These are phyloP conservation scores for Nakataea oryzae DNA, from an alignment of 2,329 filamentous ascomycete genomes.

Conservation along the genomic window DNA sequence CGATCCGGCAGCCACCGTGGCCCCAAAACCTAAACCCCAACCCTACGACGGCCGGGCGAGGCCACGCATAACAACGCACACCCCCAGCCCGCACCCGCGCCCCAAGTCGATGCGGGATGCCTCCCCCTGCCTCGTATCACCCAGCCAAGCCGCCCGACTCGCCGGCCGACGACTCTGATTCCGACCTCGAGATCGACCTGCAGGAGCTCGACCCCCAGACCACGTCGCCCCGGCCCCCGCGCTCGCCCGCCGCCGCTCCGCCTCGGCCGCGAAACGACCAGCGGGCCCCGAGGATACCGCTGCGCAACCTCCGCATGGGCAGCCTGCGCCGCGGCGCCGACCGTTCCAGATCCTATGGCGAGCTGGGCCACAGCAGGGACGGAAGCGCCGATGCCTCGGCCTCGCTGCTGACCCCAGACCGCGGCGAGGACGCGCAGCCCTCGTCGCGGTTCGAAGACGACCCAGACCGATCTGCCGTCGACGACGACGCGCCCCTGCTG, in stretches of 20 bases:
- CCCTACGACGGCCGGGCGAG: background rate
- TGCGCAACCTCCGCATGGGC: conserved; percentile 60
- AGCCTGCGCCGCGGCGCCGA: conserved; percentile 46
- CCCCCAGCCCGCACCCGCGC: background rate
- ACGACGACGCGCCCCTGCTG: conserved; percentile 69
- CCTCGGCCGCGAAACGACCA: conserved; percentile 23
- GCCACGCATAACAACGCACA: background rate
- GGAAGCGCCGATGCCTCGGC: conserved; percentile 56
- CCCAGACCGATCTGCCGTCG: conserved; percentile 21
- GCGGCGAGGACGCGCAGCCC: conserved; percentile 31
- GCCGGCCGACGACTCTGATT: conserved; percentile 60
- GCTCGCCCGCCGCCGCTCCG: conserved; percentile 20
- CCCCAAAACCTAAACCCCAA: background rate
- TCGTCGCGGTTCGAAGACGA: conserved; percentile 1
- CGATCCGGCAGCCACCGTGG: background rate
- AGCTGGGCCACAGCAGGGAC: conserved; percentile 45
- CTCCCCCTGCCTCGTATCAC: conserved; percentile 36
- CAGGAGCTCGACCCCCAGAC: conserved; percentile 63
- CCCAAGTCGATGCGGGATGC: conserved; percentile 37
- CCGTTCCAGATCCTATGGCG: conserved; percentile 46
- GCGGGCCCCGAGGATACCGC: conserved; percentile 52
- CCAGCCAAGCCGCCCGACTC: conserved; percentile 54
- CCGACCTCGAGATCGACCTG: conserved; percentile 67
- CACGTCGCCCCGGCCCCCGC: conserved; percentile 28
- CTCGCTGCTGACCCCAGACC: conserved; percentile 40